Evolutionary conservation across 78 protist genomes (phyloP).

Genomic region (Planoprotostelium fungivorum): DNA sequence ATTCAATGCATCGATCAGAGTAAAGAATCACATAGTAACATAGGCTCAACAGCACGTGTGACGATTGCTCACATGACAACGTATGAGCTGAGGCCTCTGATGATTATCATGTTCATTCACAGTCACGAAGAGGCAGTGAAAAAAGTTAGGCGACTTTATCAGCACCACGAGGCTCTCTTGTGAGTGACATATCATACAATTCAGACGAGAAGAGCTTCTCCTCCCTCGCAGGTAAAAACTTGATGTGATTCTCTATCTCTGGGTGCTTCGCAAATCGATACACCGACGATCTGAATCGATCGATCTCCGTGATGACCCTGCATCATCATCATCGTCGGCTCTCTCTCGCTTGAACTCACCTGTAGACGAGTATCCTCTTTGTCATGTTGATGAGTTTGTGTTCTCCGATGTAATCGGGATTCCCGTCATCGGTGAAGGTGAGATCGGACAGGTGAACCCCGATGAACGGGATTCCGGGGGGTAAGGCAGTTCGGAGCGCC

Average conservation of each 20-base stretch:
- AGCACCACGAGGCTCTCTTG: neutral
- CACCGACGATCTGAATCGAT: neutral
- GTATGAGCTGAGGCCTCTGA: too few relatives aligned
- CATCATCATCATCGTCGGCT: neutral
- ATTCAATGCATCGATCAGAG: too few relatives aligned
- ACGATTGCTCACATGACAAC: too few relatives aligned
- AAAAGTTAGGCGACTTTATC: too few relatives aligned
- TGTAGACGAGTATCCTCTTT: conserved; percentile 9
- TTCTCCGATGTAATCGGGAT: conserved; percentile 29
- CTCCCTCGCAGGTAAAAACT: neutral
- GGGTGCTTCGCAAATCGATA: neutral
- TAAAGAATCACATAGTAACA: too few relatives aligned
- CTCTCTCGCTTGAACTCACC: neutral
- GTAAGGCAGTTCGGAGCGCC: conserved; percentile 29
- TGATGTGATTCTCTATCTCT: neutral
- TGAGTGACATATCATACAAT: conserved; percentile 1
- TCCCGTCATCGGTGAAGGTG: conserved; percentile 73
- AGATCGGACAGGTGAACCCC: conserved; percentile 76
- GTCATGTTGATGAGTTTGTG: conserved; percentile 16
- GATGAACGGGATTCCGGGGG: conserved; percentile 71
- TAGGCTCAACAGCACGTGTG: too few relatives aligned
- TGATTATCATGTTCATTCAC: too few relatives aligned
- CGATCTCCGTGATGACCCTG: conserved; percentile 6
- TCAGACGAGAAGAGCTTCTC: neutral
- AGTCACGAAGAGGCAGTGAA: too few relatives aligned